Conservation (phyloP, 257 asterid species). For the Primulina eburnea region DNA sequence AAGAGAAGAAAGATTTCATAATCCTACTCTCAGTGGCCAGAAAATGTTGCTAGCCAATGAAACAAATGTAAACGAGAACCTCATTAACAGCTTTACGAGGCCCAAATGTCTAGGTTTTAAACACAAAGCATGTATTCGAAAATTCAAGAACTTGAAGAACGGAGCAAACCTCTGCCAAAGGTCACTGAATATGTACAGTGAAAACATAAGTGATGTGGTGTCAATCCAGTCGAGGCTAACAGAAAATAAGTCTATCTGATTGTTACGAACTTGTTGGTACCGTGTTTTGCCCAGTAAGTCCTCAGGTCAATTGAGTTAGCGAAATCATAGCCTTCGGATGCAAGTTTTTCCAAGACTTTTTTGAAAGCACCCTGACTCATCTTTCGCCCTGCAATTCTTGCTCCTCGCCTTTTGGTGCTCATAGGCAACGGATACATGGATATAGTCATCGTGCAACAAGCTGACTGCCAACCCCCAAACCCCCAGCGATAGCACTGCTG, state of each 20-base stretch:
- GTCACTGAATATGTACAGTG: slow-evolving; percentile 62
- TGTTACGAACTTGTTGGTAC: slow-evolving; percentile 93
- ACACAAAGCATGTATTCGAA: slow-evolving; percentile 9
- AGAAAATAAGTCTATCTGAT: slow-evolving; percentile 56
- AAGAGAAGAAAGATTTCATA: slow-evolving; percentile 30
- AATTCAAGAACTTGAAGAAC: slow-evolving; percentile 35
- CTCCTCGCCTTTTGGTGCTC: slow-evolving; percentile 93
- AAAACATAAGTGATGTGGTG: slow-evolving; percentile 43
- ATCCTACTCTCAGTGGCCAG: slow-evolving; percentile 45
- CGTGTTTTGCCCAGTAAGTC: slow-evolving; percentile 98
- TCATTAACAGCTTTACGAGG: not conserved
- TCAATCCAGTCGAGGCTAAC: slow-evolving; percentile 24
- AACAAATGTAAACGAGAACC: slow-evolving; percentile 37
- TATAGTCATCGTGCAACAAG: slow-evolving; percentile 91
- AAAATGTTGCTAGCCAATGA: slow-evolving; percentile 36
- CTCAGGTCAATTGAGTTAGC: slow-evolving; percentile 77
- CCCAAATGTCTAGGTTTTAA: not conserved
- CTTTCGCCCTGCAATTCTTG: slow-evolving; percentile 94
- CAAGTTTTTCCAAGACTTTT: slow-evolving; percentile 91
- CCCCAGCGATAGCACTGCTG: slow-evolving; percentile 99
- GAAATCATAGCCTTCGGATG: slow-evolving; percentile 69
- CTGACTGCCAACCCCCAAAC: slow-evolving; percentile 98
- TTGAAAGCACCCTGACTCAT: slow-evolving; percentile 98
- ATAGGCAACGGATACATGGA: slow-evolving; percentile 93
- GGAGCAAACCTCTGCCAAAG: slow-evolving; percentile 44